Evolutionary conservation across 2,329 filamentous ascomycete genomes (phyloP), one percentile per base, ranked within the genome.

Genomic region (Sarocladiaceae sp.): DNA sequence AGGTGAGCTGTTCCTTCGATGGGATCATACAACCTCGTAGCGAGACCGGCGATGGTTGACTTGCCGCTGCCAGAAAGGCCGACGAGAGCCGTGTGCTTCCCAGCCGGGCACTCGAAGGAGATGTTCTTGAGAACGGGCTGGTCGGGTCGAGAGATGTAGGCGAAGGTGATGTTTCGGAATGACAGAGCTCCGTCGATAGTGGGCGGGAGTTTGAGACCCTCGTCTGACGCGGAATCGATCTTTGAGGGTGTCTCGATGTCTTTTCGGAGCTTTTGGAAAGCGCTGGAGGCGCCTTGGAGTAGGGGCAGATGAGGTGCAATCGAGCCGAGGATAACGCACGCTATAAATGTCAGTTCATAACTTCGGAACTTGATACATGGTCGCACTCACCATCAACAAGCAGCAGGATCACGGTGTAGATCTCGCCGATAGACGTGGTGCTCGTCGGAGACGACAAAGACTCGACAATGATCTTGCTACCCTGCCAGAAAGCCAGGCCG

Each of bases 51-150:
- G 29, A 80, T 62, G 2, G 74, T 79, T 6, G 73, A 77, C 49
- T 80, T 79, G 3, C 74, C 76, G 45, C 72, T 76, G 1, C 77
- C 77, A 1, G 74, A 79, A 1, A 75, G 66, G 0, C 78, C 78
- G 23, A 58, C 54, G 6, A 58, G 44, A 1, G 55, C 55, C 2
- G 55, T 57, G 7, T 58, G 61, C 45, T 65, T 65, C n/a, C 59
- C 59, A 0, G 64, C 59, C 1, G 63, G 63, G 4, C 67, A 56
- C n/a, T 55, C 47, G 4, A 67, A 51, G 10, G 50, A 58, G 13
- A 67, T 56, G 21, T 61, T 51, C 4, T 63, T 49, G 15, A 65
- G 44, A 3, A 67, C 59, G 11, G 51, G 49, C 2, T 58, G 56
- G 33, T 62, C 56, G 2, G 62, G 61, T 0, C 65, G 49, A 3